Evolutionary conservation across 306 rosid genomes (phyloP).

Genomic region (Vigna nakashimae): DNA sequence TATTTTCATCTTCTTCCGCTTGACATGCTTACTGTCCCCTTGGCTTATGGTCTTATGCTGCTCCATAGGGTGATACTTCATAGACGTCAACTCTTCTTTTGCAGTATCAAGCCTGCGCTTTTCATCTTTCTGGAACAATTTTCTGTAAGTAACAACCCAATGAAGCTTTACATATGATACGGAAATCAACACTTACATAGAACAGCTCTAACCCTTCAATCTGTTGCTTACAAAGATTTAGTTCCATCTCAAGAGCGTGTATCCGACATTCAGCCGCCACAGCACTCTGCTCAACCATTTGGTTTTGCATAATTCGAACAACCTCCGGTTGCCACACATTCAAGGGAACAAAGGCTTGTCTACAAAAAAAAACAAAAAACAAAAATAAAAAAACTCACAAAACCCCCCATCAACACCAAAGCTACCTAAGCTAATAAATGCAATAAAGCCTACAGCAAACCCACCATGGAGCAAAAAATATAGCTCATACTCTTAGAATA

Average conservation of each 20-base stretch:
- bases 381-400: no score
- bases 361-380: slow-evolving; percentile 38
- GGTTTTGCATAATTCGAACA: slow-evolving; percentile 47
- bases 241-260: slow-evolving; percentile 49
- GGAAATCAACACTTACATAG: slow-evolving; percentile 63
- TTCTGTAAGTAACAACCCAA: slow-evolving; percentile 44
- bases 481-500: background rate
- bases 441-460: background rate
- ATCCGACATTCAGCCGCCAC: slow-evolving; percentile 54
- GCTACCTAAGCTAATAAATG: background rate
- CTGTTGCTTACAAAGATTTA: slow-evolving; percentile 49
- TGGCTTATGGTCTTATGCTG: slow-evolving; percentile 38
- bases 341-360: slow-evolving; percentile 85
- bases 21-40: slow-evolving; percentile 42
- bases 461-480: background rate
- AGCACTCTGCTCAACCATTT: slow-evolving; percentile 48
- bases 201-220: slow-evolving; percentile 62
- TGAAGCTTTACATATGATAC: slow-evolving; percentile 25
- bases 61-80: slow-evolving; percentile 74
- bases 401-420: no score
- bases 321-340: slow-evolving; percentile 88
- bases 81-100: slow-evolving; percentile 64
- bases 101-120: slow-evolving; percentile 62
- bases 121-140: slow-evolving; percentile 66
- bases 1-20: slow-evolving; percentile 63